Evolutionary conservation across 371 early-diverging fungal species (phyloP).

Genomic region (Coemansia sp.): DNA sequence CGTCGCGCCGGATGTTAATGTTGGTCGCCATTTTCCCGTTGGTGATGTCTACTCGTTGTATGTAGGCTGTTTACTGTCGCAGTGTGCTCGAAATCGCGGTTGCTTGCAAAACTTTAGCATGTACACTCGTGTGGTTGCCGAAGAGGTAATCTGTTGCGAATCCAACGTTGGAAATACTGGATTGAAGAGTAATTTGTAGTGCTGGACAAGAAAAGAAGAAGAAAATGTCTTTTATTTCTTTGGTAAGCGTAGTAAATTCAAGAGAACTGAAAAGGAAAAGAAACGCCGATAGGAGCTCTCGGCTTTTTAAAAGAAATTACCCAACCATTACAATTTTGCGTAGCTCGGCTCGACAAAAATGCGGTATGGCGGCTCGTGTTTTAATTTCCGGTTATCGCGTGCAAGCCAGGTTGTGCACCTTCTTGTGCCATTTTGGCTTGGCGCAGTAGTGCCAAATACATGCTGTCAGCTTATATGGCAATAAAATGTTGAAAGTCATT

Average conservation of each 20-base stretch:
- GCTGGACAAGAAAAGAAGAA: neutral
- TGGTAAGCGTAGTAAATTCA: neutral
- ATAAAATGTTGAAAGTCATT: too few relatives aligned
- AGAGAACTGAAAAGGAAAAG: neutral
- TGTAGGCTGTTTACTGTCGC: conserved; percentile 1
- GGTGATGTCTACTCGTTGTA: neutral
- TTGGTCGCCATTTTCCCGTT: conserved; percentile 64
- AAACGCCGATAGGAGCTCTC: neutral
- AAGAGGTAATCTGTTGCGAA: neutral
- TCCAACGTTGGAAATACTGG: neutral
- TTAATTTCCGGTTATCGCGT: too few relatives aligned
- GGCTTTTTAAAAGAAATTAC: too few relatives aligned
- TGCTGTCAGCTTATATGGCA: too few relatives aligned
- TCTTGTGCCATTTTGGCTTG: too few relatives aligned
- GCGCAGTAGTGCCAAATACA: too few relatives aligned
- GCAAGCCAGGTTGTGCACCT: too few relatives aligned
- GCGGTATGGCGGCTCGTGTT: too few relatives aligned
- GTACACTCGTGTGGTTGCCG: conserved; percentile 8
- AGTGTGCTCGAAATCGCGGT: conserved; percentile 19
- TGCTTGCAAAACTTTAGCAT: conserved; percentile 17
- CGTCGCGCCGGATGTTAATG: conserved; percentile 82
- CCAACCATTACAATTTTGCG: too few relatives aligned
- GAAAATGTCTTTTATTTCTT: neutral
- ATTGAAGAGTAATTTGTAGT: neutral
- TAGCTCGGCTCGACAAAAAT: too few relatives aligned